Base-by-base conservation (phyloP, 257 asterid genomes). In the Echites panduratus region DNA sequence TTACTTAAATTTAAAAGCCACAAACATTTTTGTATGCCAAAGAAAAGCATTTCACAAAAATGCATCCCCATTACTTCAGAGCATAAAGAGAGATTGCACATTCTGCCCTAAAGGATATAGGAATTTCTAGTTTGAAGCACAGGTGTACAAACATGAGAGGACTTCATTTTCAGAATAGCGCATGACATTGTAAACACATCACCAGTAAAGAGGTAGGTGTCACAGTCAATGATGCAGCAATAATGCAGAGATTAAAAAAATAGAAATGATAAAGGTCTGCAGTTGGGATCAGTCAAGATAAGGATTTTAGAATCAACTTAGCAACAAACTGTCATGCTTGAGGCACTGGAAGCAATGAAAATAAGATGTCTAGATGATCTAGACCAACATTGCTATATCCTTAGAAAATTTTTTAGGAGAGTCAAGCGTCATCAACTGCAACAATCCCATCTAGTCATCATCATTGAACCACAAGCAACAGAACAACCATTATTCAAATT, bases 211-310 rank as follows among this genome's bases (percentile, higher is more conserved):
- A 7, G 32, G 63, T 0, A 56, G 12, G 43, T 29, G 24, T 32
- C 47, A 27, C 7, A 8, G 13, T 62, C 27, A 35, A 64, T 17
- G 49, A 10, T 38, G 16, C 49, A 64, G 27, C 69, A 38, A 32
- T 32, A 32, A 32, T 32, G 38, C 38, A 32, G 3, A 32, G 38
- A 32, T 32, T 32, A 32, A 32, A 32, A 32, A 29, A 14, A 13
- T 12, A 61, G 32, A 13, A 61, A n/a, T 27, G 43, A 61, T 5
- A 29, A 29, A 61, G 9, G n/a, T 12, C 66, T 5, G 11, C 66
- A 61, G 66, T 59, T 14, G 66, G 66, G 66, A 59, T 11, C 68
- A 63, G 47, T 63, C 68, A 64, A 38, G 49, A 35, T 38, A 7
- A 2, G 29, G 64, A 24, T 11, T 58, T 26, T 26, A 58, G 40